Percentiles rank a stretch among this genome's conserved stretches.
These are phyloP conservation scores for Elymus sibiricus DNA, from an alignment of 176 grass and related monocot genomes.

Conservation along the genomic window DNA sequence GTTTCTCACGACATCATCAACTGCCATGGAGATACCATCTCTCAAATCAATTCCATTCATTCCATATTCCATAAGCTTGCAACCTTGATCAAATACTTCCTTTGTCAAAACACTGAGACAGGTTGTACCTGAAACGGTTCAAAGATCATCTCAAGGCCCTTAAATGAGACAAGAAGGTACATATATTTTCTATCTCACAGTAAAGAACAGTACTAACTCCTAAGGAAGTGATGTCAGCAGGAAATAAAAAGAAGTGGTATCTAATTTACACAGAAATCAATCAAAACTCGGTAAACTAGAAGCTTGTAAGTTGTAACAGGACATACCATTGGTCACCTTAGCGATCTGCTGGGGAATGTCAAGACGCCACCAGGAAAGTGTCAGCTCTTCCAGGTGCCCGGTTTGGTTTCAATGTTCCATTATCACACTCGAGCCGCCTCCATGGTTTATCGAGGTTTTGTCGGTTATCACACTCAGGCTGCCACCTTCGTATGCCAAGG, in stretches of 20 bases:
- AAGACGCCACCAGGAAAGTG: too few relatives aligned
- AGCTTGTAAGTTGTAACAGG: too few relatives aligned
- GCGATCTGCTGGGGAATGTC: too few relatives aligned
- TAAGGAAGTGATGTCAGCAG: not conserved
- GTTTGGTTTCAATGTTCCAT: too few relatives aligned
- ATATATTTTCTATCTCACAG: not conserved
- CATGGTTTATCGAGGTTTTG: too few relatives aligned
- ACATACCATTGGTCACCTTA: too few relatives aligned
- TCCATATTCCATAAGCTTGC: constrained; percentile 79
- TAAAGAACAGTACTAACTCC: not conserved
- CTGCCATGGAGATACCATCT: constrained; percentile 79
- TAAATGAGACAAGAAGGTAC: not conserved
- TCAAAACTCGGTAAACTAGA: not conserved
- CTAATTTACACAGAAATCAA: not conserved
- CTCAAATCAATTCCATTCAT: constrained; percentile 88
- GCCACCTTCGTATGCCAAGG: too few relatives aligned
- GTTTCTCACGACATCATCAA: constrained; percentile 74
- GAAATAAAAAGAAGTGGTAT: not conserved
- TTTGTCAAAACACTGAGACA: constrained; percentile 72
- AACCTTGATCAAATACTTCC: constrained; percentile 78
- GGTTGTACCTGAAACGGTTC: constrained; percentile 61
- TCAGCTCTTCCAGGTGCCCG: too few relatives aligned
- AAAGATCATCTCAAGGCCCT: not conserved
- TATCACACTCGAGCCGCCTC: too few relatives aligned
- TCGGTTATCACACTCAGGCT: too few relatives aligned